Base-by-base conservation (phyloP, 1,139 yeast genomes). In the Zygosaccharomyces sapae region DNA sequence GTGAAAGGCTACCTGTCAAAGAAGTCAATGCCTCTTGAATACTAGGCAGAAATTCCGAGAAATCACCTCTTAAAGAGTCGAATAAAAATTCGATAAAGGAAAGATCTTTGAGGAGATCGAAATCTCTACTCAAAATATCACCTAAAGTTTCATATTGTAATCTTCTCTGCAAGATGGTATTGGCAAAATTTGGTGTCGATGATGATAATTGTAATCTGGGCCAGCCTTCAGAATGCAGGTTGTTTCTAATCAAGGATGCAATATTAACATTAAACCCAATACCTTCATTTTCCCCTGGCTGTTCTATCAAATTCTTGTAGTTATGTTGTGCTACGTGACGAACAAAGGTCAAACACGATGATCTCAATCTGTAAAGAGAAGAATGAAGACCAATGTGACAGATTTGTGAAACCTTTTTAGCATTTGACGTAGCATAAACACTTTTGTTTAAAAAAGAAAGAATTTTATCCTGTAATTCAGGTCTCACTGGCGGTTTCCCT, bases 101-200 rank as follows among this genome's bases (percentile, higher is more conserved):
- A 39, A 81, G 65, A 55, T 82, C 81, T 8, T 69, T 55, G 31
- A 83, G 63, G 12, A 81, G 65, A 0, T 62, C 61, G 0, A 81
- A 74, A 27, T 76, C 73, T 18, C 79, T 71, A 46, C 75, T 74
- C 41, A 86, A 64, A 9, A 87, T 70, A 34, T 79, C 75, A 2
- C 95, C 92, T 40, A 89, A 66, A 0, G 94, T 81, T 61, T 87
- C 96, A 59, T 87, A 89, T 52, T 85, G 87, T 29, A 76, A 69
- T 56, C 78, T 75, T 53, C 95, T 75, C 51, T 80, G 66, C 29
- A 58, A 51, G 7, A 69, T 48, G 9, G 62, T 44, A n/a, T 57
- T 54, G 18, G 55, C 54, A 25, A 63, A 58, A 18, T 64, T 64
- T 9, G 62, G 67, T 0, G 72, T 63, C 1, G 57, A 46, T 3